Evolutionary conservation across 2,329 filamentous ascomycete species (phyloP).

Genomic region (Fusarium sp.): DNA sequence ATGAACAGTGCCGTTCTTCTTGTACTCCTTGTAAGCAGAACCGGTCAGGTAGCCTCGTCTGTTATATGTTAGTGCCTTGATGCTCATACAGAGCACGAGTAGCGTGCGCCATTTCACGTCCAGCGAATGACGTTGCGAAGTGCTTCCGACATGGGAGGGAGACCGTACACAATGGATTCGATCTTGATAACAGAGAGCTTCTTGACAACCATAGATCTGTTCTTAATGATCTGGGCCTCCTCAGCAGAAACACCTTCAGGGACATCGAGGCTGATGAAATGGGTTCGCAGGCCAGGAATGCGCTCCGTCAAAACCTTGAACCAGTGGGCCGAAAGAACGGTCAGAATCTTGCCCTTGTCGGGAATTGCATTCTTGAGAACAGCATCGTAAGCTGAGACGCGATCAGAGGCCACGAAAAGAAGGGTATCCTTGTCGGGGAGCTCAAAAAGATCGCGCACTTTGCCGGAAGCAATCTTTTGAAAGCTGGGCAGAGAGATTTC

Average conservation of each 20-base stretch:
- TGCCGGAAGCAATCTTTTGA: constrained; percentile 60
- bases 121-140: neutral
- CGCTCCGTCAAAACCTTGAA: constrained; percentile 60
- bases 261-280: constrained; percentile 61
- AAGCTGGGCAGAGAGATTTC: constrained; percentile 48
- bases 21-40: constrained; percentile 79
- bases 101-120: neutral
- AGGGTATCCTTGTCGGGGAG: constrained; percentile 74
- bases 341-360: constrained; percentile 65
- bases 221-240: constrained; percentile 61
- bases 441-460: constrained; percentile 85
- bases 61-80: constrained; percentile 6
- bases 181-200: constrained; percentile 80
- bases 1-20: constrained; percentile 79
- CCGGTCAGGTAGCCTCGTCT: constrained; percentile 85
- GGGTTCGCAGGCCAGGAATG: constrained; percentile 62
- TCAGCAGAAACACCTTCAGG: constrained; percentile 57
- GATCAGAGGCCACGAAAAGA: constrained; percentile 87
- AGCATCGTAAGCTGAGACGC: constrained; percentile 90
- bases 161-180: constrained; percentile 39
- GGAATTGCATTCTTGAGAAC: constrained; percentile 72
- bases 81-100: neutral
- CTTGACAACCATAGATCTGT: constrained; percentile 81
- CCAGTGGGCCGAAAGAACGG: constrained; percentile 63
- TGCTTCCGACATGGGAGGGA: neutral